Conservation (phyloP, 768 basidiomycete genomes). For the Suillus decipiens region DNA sequence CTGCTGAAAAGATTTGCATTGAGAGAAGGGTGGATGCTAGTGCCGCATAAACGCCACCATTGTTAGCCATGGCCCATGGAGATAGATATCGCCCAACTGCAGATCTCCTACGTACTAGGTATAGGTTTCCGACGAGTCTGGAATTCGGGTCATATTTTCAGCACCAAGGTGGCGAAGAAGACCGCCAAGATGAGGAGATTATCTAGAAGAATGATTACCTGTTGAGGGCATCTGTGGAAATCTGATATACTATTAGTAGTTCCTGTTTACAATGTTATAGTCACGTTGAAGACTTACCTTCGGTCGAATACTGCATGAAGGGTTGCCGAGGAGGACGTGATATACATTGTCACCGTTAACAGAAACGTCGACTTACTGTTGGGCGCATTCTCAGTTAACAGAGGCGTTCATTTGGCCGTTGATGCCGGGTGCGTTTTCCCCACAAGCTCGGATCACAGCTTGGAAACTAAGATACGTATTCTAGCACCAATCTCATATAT, state of each 20-base stretch:
- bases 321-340: not conserved
- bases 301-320: not conserved
- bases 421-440: not conserved
- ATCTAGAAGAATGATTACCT: conserved; percentile 3
- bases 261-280: not conserved
- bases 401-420: not conserved
- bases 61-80: not conserved
- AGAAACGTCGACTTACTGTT: not conserved
- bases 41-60: conserved; percentile 31
- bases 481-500: not conserved
- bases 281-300: not conserved
- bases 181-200: conserved; percentile 9
- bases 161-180: not conserved
- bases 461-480: conserved; percentile 2
- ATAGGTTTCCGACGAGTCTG: not conserved
- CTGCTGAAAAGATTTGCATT: conserved; percentile 8
- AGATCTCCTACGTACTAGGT: not conserved
- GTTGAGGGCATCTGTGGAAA: not conserved
- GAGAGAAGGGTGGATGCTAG: not conserved
- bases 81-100: not conserved
- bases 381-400: not conserved
- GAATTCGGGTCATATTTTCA: not conserved
- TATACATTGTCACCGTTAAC: not conserved
- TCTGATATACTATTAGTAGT: not conserved
- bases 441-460: not conserved